Evolutionary conservation across 148 eudicot genomes (phyloP).

Genomic region (Linanthus parryae): DNA sequence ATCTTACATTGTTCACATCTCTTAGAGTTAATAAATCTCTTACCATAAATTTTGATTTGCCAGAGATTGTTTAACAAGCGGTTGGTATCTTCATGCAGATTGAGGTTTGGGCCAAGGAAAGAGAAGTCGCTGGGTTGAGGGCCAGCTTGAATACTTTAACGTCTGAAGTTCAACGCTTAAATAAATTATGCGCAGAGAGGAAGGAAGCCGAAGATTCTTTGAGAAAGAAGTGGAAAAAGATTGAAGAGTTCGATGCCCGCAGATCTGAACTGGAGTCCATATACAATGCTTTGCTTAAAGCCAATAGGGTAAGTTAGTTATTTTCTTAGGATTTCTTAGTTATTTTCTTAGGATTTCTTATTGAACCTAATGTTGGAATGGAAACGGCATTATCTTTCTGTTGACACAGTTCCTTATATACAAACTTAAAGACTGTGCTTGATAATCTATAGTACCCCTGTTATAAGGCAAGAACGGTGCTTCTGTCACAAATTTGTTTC

Average conservation of each 20-base stretch:
- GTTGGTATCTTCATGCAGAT: constrained; percentile 41
- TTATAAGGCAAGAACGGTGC: too few species aligned
- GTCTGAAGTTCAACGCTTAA: constrained; percentile 85
- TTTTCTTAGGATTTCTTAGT: too few species aligned
- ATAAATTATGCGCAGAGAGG: constrained; percentile 85
- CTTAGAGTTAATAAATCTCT: too few species aligned
- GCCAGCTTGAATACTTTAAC: constrained; percentile 80
- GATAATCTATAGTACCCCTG: too few species aligned
- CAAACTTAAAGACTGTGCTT: too few species aligned
- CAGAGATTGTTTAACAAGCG: background rate
- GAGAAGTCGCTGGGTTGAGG: constrained; percentile 92
- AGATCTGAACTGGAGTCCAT: constrained; percentile 92
- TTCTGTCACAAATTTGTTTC: too few species aligned
- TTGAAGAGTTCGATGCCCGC: constrained; percentile 97
- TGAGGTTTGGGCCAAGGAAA: constrained; percentile 96
- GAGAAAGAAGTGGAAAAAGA: constrained; percentile 93
- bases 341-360: background rate
- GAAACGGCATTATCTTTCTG: too few species aligned
- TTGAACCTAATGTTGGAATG: too few species aligned
- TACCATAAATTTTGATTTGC: background rate
- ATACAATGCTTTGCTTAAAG: constrained; percentile 69
- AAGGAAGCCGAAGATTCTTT: constrained; percentile 97
- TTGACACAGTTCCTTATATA: too few species aligned
- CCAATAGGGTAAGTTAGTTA: constrained; percentile 72
- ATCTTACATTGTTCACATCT: too few species aligned